These are phyloP conservation scores for Termitomyces sp. DNA, from an alignment of 1,284 basidiomycete genomes.

Conservation along the genomic window DNA sequence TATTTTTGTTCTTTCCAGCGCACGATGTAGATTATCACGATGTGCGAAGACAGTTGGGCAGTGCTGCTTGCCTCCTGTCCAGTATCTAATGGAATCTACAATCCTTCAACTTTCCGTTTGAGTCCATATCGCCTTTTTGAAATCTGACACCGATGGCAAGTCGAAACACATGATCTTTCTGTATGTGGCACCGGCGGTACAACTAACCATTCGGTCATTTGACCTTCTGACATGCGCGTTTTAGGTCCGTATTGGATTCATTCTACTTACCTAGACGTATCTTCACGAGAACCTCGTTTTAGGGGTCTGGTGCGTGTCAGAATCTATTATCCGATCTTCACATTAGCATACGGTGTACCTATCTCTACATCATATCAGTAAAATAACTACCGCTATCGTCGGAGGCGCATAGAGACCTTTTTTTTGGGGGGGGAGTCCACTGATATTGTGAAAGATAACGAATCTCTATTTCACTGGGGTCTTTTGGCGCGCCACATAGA, in stretches of 20 bases:
- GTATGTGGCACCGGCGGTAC: neutral
- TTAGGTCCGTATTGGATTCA: neutral
- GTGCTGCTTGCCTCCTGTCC: conserved; percentile 51
- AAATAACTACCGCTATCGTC: conserved; percentile 3
- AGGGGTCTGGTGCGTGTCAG: neutral
- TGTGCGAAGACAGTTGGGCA: conserved; percentile 82
- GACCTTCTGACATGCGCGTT: neutral
- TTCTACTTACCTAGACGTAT: too few relatives aligned
- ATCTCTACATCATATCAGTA: neutral
- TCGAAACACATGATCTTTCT: neutral
- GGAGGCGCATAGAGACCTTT: neutral
- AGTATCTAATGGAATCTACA: conserved; percentile 23
- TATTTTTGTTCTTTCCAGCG: conserved; percentile 43
- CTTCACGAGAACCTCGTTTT: neutral
- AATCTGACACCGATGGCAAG: neutral
- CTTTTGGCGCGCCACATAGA: neutral
- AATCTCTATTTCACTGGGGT: neutral
- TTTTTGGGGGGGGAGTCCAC: neutral
- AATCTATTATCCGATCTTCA: neutral
- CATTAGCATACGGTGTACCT: neutral
- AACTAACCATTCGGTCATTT: neutral
- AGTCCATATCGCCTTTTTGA: neutral
- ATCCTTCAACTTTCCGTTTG: neutral
- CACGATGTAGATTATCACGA: conserved; percentile 98
- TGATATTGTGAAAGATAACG: neutral